Evolutionary conservation across 306 rosid genomes (phyloP), one percentile per base, ranked within the genome.

Genomic region (Quercus variabilis): DNA sequence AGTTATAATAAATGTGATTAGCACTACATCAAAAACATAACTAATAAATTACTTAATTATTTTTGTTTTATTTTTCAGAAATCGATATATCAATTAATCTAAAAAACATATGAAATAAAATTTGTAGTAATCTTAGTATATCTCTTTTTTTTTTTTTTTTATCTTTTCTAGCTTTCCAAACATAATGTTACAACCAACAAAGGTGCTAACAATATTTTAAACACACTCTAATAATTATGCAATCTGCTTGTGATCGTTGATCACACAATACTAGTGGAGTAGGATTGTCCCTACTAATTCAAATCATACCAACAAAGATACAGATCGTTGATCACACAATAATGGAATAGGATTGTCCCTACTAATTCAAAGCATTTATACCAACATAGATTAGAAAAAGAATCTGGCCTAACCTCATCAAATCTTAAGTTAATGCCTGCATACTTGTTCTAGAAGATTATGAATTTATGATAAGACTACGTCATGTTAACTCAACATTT

Each of bases 331-430:
- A 31, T 31, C 17, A 18, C 49, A 3, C 35, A 30, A 64, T 65
- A 30, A 41, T 30, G 71, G 71, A 64, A 31, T 28, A 7, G 14
- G 46, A 65, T 65, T 17, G 25, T 6, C 46, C 49, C 71, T 65
- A 65, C 25, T 21, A 25, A 15, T 11, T 23, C 54, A 26, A 55
- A 41, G 21, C 58, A 58, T 75, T 31, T 64, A 41, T 41, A 41
- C 12, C 54, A 7, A 46, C 70, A 12, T 55, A 51, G 0, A 51
- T 76, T 30, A 73, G 82, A n/a, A 63, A 57, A 69, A 31, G 20
- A 55, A 80, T 80, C 76, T 80, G 73, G 38, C 79, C 81, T 80
- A 84, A 80, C 62, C 63, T 73, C 21, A 65, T 73, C 79, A 60
- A 65, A 71, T 54, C 70, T 83, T 38, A 51, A 70, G 23, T 4